Base-by-base conservation (phyloP, 1,139 yeast species). In the Pichia sp. region DNA sequence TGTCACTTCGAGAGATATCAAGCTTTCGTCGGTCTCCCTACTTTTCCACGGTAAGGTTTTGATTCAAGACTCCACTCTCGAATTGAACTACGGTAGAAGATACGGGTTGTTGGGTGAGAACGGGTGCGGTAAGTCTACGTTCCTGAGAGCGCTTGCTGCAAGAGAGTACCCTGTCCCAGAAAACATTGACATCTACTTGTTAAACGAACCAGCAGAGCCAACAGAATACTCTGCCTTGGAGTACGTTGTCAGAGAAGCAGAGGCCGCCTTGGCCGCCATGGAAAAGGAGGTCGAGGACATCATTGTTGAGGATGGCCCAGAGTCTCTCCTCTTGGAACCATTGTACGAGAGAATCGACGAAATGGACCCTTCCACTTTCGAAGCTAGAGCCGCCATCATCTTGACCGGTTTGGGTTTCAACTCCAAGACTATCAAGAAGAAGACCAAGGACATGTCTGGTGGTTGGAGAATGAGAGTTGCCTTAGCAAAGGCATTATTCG, bases 371-470 rank as follows among this genome's bases (percentile, higher is more conserved):
- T 70, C 92, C 54, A 93, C 99, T 55, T 93, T 93, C 69, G 99
- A 93, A 78, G 78, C 95, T 50, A 85, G 99, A 75, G 99, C 99
- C 56, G 96, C 99, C 56, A 77, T 90, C 64, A 95, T 93, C 68
- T 80, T 93, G 69, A 89, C 90, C 64, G 99, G 99, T 90, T 83
- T 93, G 73, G 99, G 99, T 69, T 93, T 93, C 84, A 89, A 88
- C 75, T 70, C 85, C 56, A 75, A 76, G 65, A 93, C 98, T 59
- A 90, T 92, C 69, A 81, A 82, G 72, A 86, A 85, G 77, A 87
- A 84, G 77, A 93, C 99, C 69, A 92, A 90, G 76, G 99, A 93
- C 72, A 93, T 93, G 99, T 90, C 97, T 71, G 99, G 99, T 83
- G 95, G 95, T 65, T 87, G 95, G 95, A 85, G 86, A 77, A 87